phyloP scores from a whole-genome alignment of 1,284 basidiomycete genomes.

The Heliocybe sulcata region DNA sequence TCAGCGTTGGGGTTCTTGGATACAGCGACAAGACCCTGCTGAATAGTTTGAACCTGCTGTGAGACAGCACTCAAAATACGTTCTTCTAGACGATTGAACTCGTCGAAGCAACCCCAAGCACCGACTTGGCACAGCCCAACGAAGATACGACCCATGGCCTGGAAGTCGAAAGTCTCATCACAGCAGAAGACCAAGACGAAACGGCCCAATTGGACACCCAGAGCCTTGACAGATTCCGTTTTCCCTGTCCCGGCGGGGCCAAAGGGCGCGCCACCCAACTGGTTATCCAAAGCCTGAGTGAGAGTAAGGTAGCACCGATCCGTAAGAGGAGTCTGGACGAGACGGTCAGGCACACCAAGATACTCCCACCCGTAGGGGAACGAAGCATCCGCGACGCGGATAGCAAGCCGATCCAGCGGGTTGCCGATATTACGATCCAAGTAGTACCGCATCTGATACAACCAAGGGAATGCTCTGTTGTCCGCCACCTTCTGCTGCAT shows the following conservation, averaged over 20 bases:
- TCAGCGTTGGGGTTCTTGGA: conserved; percentile 81
- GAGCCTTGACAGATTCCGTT: conserved; percentile 98
- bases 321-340: conserved; percentile 98
- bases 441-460: conserved; percentile 99
- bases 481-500: conserved; percentile 62
- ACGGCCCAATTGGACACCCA: conserved; percentile 94
- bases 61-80: conserved; percentile 97
- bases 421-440: conserved; percentile 66
- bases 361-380: conserved; percentile 99
- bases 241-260: conserved; percentile 99
- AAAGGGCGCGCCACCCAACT: conserved; percentile 95
- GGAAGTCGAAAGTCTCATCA: conserved; percentile 99
- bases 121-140: conserved; percentile 98
- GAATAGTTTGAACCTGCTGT: conserved; percentile 98
- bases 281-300: conserved; percentile 92
- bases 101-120: conserved; percentile 98
- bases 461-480: conserved; percentile 81
- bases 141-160: conserved; percentile 99
- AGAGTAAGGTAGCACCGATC: conserved; percentile 95
- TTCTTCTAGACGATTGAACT: conserved; percentile 98
- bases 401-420: conserved; percentile 73
- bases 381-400: conserved; percentile 85
- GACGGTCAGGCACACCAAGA: conserved; percentile 91
- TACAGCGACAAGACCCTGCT: conserved; percentile 84
- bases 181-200: conserved; percentile 99